Evolutionary conservation across 2,329 filamentous ascomycete species (phyloP).

Genomic region (Cercospora zeina): DNA sequence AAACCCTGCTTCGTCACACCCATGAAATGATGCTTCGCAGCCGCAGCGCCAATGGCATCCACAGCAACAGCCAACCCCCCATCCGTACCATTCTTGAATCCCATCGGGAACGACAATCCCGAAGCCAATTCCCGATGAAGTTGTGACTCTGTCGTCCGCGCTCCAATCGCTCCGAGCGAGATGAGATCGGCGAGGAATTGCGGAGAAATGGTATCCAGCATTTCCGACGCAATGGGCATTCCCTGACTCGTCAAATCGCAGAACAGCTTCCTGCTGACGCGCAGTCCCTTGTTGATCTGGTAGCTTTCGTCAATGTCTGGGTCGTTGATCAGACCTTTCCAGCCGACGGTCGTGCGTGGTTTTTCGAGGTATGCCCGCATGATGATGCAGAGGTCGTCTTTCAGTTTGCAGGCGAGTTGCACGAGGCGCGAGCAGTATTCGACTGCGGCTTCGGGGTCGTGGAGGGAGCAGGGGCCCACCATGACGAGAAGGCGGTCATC

Average conservation of each 20-base stretch:
- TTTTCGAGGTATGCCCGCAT: conserved; percentile 99
- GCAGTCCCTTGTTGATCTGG: conserved; percentile 98
- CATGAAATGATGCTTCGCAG: conserved; percentile 92
- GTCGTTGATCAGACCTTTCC: conserved; percentile 99
- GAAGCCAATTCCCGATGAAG: conserved; percentile 94
- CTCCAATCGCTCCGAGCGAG: conserved; percentile 91
- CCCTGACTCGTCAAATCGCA: conserved; percentile 81
- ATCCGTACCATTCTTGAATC: conserved; percentile 99
- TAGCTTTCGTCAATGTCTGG: conserved; percentile 96
- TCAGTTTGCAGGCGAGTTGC: conserved; percentile 73
- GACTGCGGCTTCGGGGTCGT: conserved; percentile 83
- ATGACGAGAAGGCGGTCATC: conserved; percentile 90
- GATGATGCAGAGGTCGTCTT: conserved; percentile 81
- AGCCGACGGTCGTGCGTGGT: conserved; percentile 94
- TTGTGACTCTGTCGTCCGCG: conserved; percentile 94
- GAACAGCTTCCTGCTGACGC: conserved; percentile 90
- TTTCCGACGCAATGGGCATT: conserved; percentile 95
- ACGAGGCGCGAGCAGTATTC: conserved; percentile 85
- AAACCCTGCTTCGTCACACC: conserved; percentile 97
- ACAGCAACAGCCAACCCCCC: conserved; percentile 88
- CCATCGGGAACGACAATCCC: conserved; percentile 93
- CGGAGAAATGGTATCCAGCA: conserved; percentile 97
- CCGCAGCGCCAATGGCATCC: conserved; percentile 83
- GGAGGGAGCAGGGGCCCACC: conserved; percentile 94
- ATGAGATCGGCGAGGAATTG: conserved; percentile 97